phyloP scores from a whole-genome alignment of 768 basidiomycete species.

The Hypholoma sublateritium region DNA sequence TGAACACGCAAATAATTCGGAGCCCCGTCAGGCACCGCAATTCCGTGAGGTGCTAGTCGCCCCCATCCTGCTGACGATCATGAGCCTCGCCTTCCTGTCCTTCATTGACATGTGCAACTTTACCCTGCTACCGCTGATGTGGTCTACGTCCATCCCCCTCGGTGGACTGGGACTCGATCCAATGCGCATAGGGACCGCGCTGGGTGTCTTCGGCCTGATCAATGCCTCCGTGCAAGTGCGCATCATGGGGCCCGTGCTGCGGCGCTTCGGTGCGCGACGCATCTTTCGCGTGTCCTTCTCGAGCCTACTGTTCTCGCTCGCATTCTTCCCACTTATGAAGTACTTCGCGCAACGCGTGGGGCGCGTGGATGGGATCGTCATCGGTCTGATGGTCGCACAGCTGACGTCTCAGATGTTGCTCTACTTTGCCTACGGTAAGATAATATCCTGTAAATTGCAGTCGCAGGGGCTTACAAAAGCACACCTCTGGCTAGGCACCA shows the following conservation, averaged over 20 bases:
- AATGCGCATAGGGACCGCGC: constrained; percentile 49
- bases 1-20: no score
- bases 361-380: constrained; percentile 29
- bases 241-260: constrained; percentile 50
- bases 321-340: constrained; percentile 34
- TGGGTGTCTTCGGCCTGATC: constrained; percentile 32
- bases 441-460: not conserved
- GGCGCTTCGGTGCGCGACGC: constrained; percentile 55
- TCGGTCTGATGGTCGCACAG: constrained; percentile 32
- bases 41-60: no score
- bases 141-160: constrained; percentile 55
- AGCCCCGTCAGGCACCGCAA: no score
- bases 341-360: constrained; percentile 33
- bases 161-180: constrained; percentile 72
- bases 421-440: constrained; percentile 35
- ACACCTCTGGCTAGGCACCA: not conserved
- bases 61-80: not conserved
- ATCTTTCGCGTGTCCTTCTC: constrained; percentile 38
- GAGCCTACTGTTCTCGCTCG: constrained; percentile 24
- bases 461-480: not conserved
- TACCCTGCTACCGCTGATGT: constrained; percentile 41
- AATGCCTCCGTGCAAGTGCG: constrained; percentile 56
- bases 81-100: constrained; percentile 16
- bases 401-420: constrained; percentile 24
- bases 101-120: constrained; percentile 37